Evolutionary conservation across 345 rosid genomes (phyloP).

Genomic region (Eucalyptus sp.): DNA sequence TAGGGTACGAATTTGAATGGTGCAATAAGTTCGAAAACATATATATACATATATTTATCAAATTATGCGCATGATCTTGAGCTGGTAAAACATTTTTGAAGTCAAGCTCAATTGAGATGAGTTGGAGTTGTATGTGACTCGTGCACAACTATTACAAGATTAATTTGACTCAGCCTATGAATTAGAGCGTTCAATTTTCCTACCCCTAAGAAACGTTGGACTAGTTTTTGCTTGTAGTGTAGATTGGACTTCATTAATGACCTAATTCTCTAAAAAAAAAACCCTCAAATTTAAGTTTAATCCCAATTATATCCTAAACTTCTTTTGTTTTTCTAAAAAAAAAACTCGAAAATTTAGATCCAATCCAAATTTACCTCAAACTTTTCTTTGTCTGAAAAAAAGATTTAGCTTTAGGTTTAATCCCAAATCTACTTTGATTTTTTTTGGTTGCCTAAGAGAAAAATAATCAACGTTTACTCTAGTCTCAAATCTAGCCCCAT

Average conservation of each 20-base stretch:
- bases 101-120: background rate
- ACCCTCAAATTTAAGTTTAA: too few species aligned
- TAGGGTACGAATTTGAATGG: rapidly evolving
- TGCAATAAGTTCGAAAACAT: background rate
- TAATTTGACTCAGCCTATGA: background rate
- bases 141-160: background rate
- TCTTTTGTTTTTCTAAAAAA: too few species aligned
- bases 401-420: too few species aligned
- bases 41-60: background rate
- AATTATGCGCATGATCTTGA: background rate
- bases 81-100: background rate
- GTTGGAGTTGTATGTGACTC: rapidly evolving
- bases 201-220: background rate
- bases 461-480: too few species aligned
- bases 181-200: background rate
- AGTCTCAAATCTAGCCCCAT: background rate
- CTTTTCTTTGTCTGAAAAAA: too few species aligned
- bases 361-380: too few species aligned
- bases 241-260: too few species aligned
- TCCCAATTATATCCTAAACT: rapidly evolving
- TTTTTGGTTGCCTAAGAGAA: too few species aligned
- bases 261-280: too few species aligned
- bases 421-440: too few species aligned
- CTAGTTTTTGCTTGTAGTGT: background rate
- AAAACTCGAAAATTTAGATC: background rate